These are phyloP conservation scores for Calocybe indica DNA, from an alignment of 768 basidiomycete genomes.

Conservation along the genomic window DNA sequence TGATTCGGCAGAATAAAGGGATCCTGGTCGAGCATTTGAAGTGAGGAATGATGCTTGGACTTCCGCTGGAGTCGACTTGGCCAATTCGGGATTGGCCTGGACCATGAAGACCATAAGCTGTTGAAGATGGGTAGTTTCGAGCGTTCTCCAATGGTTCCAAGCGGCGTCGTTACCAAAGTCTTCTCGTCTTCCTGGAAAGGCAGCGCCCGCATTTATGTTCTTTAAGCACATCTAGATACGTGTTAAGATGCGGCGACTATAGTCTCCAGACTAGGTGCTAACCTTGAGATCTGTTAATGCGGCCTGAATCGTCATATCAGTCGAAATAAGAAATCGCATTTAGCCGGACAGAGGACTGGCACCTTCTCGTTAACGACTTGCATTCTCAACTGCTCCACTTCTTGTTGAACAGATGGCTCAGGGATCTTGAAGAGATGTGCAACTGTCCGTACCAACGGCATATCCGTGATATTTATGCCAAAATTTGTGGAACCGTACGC, in stretches of 20 bases:
- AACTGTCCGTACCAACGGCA: conserved; percentile 70
- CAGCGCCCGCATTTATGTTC: conserved; percentile 77
- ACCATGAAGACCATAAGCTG: conserved; percentile 88
- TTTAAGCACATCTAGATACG: conserved; percentile 73
- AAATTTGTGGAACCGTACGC: conserved; percentile 23
- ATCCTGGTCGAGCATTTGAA: conserved; percentile 50
- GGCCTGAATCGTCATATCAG: conserved; percentile 39
- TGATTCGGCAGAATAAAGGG: conserved; percentile 39
- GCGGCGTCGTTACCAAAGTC: conserved; percentile 83
- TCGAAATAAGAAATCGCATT: too few relatives aligned
- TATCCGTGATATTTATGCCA: conserved; percentile 56
- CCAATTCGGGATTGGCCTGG: conserved; percentile 79
- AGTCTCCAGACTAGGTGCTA: not conserved
- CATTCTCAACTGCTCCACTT: conserved; percentile 61
- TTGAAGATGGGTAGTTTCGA: conserved; percentile 79
- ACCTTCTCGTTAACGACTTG: conserved; percentile 75
- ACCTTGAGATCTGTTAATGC: conserved; percentile 87
- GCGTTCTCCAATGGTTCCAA: conserved; percentile 77
- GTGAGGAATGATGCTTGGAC: conserved; percentile 35
- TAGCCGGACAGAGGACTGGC: too few relatives aligned
- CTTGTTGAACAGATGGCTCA: conserved; percentile 59
- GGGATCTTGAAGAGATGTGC: conserved; percentile 71
- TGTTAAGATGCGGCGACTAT: not conserved
- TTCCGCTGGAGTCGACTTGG: conserved; percentile 68
- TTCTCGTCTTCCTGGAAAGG: conserved; percentile 81